Evolutionary conservation across 352 stramenopile species (phyloP), one percentile per base, ranked within the genome.

Genomic region (Phytophthora sp.): DNA sequence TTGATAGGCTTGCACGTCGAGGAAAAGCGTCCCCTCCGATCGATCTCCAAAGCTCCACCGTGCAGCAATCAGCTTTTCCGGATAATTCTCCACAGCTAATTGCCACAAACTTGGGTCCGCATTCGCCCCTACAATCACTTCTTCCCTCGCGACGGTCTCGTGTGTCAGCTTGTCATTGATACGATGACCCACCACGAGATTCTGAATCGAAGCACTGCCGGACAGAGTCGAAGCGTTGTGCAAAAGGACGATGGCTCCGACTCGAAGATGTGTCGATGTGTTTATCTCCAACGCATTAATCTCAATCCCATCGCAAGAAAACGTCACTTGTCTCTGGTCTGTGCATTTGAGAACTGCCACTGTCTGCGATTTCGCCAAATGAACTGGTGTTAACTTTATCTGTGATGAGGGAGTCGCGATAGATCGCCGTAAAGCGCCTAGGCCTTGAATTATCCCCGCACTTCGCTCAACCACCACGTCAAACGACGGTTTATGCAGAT

Each of bases 1-100:
- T 59, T 95, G 87, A 36, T 82, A 80, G 3, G 79, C 74, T 72
- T 93, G 87, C 0, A 93, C 57, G 49, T 95, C 85, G 36, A 95
- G 45, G 33, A 93, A 91, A 4, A 85, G 30, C 4, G 72, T 84
- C 35, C 69, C 57, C 31, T 89, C 77, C 1, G 57, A 61, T 6
- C 27, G 20, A 7, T 76, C 57, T 9, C 66, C 64, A 46, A 73
- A 73, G 45, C 66, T 76, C 86, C 86, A 95, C 9, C 80, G 66
- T 31, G 73, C 77, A 36, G 77, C 77, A 36, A 95, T 42, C 7
- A 93, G 29, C 30, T 89, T 91, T 21, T 93, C 82, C 13, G 82
- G 80, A 33, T 88, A 88, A 24, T 89, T 94, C 15, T 90, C 82
- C 12, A 89, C 75, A 33, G 70, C 65, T 9, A 92, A 39, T 66